Evolutionary conservation across 2,329 filamentous ascomycete genomes (phyloP).

Genomic region (Pseudogymnoascus sp.): DNA sequence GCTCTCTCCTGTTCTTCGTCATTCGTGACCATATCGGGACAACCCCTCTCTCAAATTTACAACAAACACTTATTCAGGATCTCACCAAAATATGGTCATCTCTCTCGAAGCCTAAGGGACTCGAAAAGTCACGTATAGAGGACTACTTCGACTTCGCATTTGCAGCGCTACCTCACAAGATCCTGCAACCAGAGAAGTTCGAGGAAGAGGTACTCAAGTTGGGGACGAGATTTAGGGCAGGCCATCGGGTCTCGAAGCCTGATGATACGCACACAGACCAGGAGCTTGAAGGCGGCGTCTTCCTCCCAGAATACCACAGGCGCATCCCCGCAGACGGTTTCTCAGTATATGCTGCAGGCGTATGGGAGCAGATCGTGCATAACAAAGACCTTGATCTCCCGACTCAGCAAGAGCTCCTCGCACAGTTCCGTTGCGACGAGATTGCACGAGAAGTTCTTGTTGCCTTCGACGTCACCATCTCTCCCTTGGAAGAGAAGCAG

Average conservation of each 20-base stretch:
- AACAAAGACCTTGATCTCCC: conserved; percentile 97
- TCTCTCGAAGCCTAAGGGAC: conserved; percentile 80
- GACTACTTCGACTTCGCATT: conserved; percentile 99
- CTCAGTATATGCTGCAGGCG: conserved; percentile 80
- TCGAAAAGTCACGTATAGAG: conserved; percentile 83
- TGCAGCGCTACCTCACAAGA: conserved; percentile 90
- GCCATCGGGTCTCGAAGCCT: conserved; percentile 61
- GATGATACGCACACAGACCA: conserved; percentile 57
- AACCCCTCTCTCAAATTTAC: conserved; percentile 82
- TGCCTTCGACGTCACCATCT: conserved; percentile 72
- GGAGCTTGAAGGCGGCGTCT: conserved; percentile 69
- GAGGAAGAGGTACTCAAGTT: conserved; percentile 70
- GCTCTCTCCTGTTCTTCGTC: conserved; percentile 95
- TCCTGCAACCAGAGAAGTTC: conserved; percentile 89
- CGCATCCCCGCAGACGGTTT: conserved; percentile 97
- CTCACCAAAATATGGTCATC: conserved; percentile 86
- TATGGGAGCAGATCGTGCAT: conserved; percentile 98
- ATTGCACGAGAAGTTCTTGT: conserved; percentile 84
- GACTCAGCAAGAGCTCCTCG: conserved; percentile 91
- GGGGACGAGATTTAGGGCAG: conserved; percentile 72
- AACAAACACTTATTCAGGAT: conserved; percentile 84
- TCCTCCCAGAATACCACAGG: conserved; percentile 89
- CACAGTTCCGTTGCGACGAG: conserved; percentile 96
- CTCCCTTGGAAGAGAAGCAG: conserved; percentile 80
- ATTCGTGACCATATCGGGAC: conserved; percentile 94